Base-by-base conservation (phyloP, 2,329 filamentous ascomycete species). In the Hymenoscyphus fraxineus region DNA sequence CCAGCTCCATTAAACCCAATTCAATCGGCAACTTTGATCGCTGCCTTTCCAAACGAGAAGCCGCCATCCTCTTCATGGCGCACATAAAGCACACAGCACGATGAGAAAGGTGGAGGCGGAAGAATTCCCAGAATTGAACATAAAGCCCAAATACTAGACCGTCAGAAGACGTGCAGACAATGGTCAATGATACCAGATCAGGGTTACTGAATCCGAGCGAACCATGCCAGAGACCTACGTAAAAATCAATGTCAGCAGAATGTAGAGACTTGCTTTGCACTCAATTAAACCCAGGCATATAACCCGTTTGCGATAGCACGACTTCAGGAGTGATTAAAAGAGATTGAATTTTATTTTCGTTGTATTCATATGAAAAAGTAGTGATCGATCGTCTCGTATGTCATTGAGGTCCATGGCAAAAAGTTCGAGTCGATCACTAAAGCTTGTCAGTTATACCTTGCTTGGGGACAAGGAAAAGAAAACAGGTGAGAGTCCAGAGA, bases 21-120 rank as follows among this genome's bases (percentile, higher is more conserved):
- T 12, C 44, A 51, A 51, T 19, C 10, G n/a, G n/a, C 40, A 41
- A 41, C 40, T 41, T 6, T 16, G 12, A 16, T 22, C 44, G 9
- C 22, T 22, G 16, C 9, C 19, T 19, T 51, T 22, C 6, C 41
- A 19, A 7, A 51, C 3, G 7, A 51, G n/a, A 51, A 51, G n/a
- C 44, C 44, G n/a, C 22, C 19, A 62, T 75, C 81, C 83, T 83
- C 83, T 80, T 82, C 79, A 70, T 82, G 79, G 71, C 80, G 74
- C 76, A 75, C 82, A 63, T 76, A 65, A 77, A 78, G 81, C 79
- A 76, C 74, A 70, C 77, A 54, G 13, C 63, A 63, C 77, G 82
- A 81, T 82, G 82, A 84, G 82, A 81, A 83, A 83, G 82, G 76
- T 70, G 67, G 39, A 58, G 27, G 70, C 72, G 69, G 68, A 58